Evolutionary conservation across 768 basidiomycete genomes (phyloP).

Genomic region (Boletus tomentosulus): DNA sequence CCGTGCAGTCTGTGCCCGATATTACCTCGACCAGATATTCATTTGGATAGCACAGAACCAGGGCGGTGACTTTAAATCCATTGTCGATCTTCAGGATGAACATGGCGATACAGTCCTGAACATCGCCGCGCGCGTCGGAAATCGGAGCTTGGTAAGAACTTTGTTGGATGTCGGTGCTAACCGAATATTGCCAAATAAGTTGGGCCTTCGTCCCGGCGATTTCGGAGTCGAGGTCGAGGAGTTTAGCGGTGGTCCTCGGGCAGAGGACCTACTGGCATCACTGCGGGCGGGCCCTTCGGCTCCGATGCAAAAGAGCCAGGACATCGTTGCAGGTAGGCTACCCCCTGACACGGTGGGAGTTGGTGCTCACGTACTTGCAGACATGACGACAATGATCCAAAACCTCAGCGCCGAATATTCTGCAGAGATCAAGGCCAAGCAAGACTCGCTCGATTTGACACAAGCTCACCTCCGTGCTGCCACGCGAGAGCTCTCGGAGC

Average conservation of each 20-base stretch:
- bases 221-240: slow-evolving; percentile 95
- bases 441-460: slow-evolving; percentile 82
- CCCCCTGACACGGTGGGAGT: neutral
- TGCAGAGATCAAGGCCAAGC: slow-evolving; percentile 78
- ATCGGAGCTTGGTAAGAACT: slow-evolving; percentile 78
- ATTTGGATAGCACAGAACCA: slow-evolving; percentile 79
- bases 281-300: slow-evolving; percentile 68
- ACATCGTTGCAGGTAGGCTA: slow-evolving; percentile 68
- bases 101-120: slow-evolving; percentile 96
- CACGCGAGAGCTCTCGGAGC: slow-evolving; percentile 86
- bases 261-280: slow-evolving; percentile 76
- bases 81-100: slow-evolving; percentile 90
- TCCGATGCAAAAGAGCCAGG: slow-evolving; percentile 84
- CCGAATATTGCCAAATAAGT: slow-evolving; percentile 81
- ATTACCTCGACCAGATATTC: slow-evolving; percentile 89
- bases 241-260: slow-evolving; percentile 61
- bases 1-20: slow-evolving; percentile 75
- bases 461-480: slow-evolving; percentile 85
- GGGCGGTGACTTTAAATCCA: slow-evolving; percentile 66
- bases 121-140: slow-evolving; percentile 92
- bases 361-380: slow-evolving; percentile 36
- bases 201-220: slow-evolving; percentile 90
- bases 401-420: slow-evolving; percentile 74
- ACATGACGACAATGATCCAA: slow-evolving; percentile 84
- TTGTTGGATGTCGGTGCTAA: slow-evolving; percentile 93